Conservation (phyloP, 306 rosid genomes). For the Cucumis cinereus region DNA sequence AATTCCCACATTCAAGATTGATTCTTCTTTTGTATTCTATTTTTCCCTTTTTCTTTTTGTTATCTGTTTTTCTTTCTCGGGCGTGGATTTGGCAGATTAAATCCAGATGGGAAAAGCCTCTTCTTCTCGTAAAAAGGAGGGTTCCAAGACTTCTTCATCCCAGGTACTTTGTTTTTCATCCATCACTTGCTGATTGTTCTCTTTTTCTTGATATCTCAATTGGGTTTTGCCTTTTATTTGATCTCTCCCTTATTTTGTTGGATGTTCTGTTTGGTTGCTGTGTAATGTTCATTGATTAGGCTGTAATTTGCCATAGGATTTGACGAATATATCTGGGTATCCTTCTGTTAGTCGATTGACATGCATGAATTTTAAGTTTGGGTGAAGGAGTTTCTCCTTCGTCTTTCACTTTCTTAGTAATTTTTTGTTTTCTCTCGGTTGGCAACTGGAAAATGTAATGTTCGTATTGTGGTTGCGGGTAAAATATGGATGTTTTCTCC, state of each 20-base stretch:
- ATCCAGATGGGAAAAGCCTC: constrained; percentile 67
- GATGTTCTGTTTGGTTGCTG: not conserved
- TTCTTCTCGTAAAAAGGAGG: constrained; percentile 46
- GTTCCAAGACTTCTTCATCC: constrained; percentile 37
- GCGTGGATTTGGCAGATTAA: constrained; percentile 35
- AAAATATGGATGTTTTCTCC: not conserved
- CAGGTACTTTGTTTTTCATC: constrained; percentile 32
- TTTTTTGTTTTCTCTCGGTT: not conserved
- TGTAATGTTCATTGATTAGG: not conserved
- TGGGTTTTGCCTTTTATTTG: not conserved
- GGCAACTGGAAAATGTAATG: not conserved
- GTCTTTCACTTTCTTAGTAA: not conserved
- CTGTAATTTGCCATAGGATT: not conserved
- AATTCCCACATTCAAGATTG: not conserved
- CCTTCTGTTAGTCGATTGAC: not conserved
- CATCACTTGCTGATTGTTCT: constrained; percentile 6
- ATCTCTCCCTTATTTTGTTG: not conserved
- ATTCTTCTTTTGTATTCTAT: not conserved
- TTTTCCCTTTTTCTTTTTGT: not conserved
- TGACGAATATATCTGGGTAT: not conserved
- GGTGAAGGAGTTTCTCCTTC: not conserved
- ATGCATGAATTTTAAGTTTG: not conserved
- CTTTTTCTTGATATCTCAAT: not conserved
- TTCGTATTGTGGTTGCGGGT: not conserved
- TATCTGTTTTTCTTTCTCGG: constrained; percentile 2